Base-by-base conservation (phyloP, 2,329 filamentous ascomycete genomes). In the Teratosphaeria viscida region DNA sequence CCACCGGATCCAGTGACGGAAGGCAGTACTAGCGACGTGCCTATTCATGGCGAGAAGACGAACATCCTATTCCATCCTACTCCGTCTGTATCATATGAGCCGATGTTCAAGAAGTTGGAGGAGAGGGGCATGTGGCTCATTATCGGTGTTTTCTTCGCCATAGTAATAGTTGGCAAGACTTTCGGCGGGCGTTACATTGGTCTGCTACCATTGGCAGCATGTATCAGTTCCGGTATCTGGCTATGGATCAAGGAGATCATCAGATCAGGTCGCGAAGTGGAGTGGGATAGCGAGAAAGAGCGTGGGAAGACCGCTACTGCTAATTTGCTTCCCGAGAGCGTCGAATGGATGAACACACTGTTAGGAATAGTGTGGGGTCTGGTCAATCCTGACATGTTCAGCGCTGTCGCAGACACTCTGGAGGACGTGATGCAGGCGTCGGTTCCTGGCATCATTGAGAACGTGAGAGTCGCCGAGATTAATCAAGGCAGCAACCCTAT, bases 361-460 rank as follows among this genome's bases (percentile, higher is more conserved):
- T 75, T 97, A 3, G 84, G 83, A 1, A 83, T 96, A 52, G 81
- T 94, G 52, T 99, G 94, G 94, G 89, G 90, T 0, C 78, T 97
- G 3, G 86, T 96, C 64, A 95, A 97, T 69, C 92, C 94, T 0
- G 92, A 97, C 52, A 95, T 97, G 88, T 94, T 99, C 73, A 79
- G 84, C n/a, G 84, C 84, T 5, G 83, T 96, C 8, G 92, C 92
- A n/a, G 94, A 97, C 71, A 96, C 89, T 12, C 82, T 94, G 5
- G 89, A 94, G 75, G 92, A 97, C 72, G 89, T 97, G 65, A 97
- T 97, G 92, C 91, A 95, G 72, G 92, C 92, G 23, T 96, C 90
- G 0, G 88, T 96, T 0, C 94, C 94, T 0, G 85, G 88, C 1
- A 78, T 97, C 47, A 91, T 99, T 64, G 92, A 97, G 72, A 94